These are phyloP conservation scores for Fistulifera pelliculosa DNA, from an alignment of 108 stramenopile genomes.

Conservation along the genomic window DNA sequence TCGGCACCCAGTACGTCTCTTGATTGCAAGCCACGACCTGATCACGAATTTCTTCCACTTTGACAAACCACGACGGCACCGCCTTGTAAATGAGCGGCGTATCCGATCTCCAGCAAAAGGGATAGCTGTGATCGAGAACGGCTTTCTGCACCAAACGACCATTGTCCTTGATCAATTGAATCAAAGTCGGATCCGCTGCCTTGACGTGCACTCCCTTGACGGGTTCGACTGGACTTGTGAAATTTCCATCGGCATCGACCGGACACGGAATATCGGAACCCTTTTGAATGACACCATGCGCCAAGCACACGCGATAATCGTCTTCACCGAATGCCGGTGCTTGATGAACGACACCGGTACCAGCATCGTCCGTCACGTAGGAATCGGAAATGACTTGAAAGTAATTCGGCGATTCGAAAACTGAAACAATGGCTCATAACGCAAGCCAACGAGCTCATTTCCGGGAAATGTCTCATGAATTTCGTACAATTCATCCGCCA, in stretches of 20 bases:
- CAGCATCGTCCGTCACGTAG: conserved; percentile 98
- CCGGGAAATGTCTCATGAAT: conserved; percentile 68
- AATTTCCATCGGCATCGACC: conserved; percentile 91
- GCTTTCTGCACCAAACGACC: conserved; percentile 92
- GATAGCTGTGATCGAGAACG: conserved; percentile 91
- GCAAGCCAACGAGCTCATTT: conserved; percentile 82
- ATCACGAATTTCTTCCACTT: conserved; percentile 93
- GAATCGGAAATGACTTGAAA: conserved; percentile 86
- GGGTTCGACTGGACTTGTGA: conserved; percentile 76
- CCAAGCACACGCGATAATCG: conserved; percentile 99
- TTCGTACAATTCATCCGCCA: conserved; percentile 80
- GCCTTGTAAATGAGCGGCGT: conserved; percentile 99
- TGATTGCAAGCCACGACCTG: conserved; percentile 92
- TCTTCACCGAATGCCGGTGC: conserved; percentile 99
- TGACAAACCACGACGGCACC: conserved; percentile 98
- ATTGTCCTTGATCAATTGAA: conserved; percentile 67
- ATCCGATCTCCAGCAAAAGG: conserved; percentile 99
- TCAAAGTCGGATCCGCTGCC: conserved; percentile 91
- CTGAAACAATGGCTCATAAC: conserved; percentile 90
- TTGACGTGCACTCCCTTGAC: conserved; percentile 92
- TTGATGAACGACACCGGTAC: conserved; percentile 99
- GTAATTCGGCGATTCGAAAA: conserved; percentile 72
- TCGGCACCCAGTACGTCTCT: conserved; percentile 95
- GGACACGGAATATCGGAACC: conserved; percentile 93
- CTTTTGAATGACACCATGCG: conserved; percentile 85